These are phyloP conservation scores for Mortierella polycephala DNA, from an alignment of 371 early-diverging fungal genomes.

Conservation along the genomic window DNA sequence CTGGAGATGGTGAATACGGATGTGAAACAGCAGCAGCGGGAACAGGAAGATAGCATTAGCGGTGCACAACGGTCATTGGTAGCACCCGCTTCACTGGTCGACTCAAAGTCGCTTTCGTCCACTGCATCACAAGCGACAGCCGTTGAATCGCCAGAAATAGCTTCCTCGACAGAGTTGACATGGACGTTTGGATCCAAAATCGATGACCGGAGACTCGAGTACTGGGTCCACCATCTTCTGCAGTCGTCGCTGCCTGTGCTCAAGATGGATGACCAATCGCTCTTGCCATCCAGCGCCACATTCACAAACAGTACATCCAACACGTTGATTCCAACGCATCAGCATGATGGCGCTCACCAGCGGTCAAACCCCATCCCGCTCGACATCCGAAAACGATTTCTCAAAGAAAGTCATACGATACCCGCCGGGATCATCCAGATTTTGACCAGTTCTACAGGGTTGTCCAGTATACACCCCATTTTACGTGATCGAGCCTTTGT, in stretches of 20 bases:
- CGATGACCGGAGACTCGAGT: slow-evolving; percentile 44
- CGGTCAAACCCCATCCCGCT: slow-evolving; percentile 23
- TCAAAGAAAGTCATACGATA: slow-evolving; percentile 41
- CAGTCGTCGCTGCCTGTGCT: slow-evolving; percentile 22
- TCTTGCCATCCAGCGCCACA: slow-evolving; percentile 25
- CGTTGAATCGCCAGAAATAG: neutral
- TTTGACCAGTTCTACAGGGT: neutral
- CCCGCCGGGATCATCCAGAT: slow-evolving; percentile 38
- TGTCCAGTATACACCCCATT: neutral
- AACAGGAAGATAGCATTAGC: no score
- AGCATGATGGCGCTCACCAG: slow-evolving; percentile 7
- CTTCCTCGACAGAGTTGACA: slow-evolving; percentile 23
- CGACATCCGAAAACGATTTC: slow-evolving; percentile 22
- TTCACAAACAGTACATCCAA: neutral
- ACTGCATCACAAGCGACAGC: slow-evolving; percentile 12
- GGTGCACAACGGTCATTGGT: neutral
- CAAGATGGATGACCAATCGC: slow-evolving; percentile 21
- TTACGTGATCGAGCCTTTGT: slow-evolving; percentile 24
- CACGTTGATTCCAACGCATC: neutral
- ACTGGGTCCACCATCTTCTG: slow-evolving; percentile 26
- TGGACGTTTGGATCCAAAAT: slow-evolving; percentile 42
- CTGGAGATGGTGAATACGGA: slow-evolving; percentile 12
- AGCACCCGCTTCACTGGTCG: neutral
- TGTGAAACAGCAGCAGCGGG: slow-evolving; percentile 1
- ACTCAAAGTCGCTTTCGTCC: neutral